A percentile compares a stretch with the other conserved stretches of the same genome.
Evolutionary conservation across 2,329 filamentous ascomycete genomes (phyloP).

Genomic region (Dothideomycetes sp.): DNA sequence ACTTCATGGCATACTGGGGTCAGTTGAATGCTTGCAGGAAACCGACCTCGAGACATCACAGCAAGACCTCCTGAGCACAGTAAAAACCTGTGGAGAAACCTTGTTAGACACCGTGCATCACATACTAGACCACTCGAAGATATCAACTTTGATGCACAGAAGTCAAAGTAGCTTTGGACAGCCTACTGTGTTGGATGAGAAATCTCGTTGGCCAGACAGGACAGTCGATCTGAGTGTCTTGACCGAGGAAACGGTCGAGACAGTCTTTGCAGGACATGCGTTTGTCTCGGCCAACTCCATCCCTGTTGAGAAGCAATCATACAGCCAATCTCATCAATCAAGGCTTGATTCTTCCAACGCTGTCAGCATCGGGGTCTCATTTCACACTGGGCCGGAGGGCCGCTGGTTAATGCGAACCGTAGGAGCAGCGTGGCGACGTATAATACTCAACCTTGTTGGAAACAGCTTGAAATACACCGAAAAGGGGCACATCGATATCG

Average conservation of each 20-base stretch:
- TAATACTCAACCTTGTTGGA: conserved; percentile 12
- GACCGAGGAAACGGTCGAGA: conserved; percentile 45
- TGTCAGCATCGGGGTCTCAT: conserved; percentile 1
- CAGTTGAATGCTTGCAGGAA: conserved; percentile 36
- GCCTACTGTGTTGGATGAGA: too few relatives aligned
- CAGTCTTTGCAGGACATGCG: conserved; percentile 23
- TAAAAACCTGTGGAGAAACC: conserved; percentile 36
- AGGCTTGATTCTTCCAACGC: conserved; percentile 9
- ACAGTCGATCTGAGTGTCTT: conserved; percentile 33
- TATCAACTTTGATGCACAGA: too few relatives aligned
- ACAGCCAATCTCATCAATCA: too few relatives aligned
- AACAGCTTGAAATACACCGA: conserved; percentile 13
- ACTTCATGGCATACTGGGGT: conserved; percentile 36
- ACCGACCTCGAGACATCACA: conserved; percentile 28
- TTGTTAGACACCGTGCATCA: conserved; percentile 37
- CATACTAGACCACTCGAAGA: conserved; percentile 32
- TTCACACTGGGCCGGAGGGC: conserved; percentile 17
- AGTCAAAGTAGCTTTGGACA: too few relatives aligned
- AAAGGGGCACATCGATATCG: conserved; percentile 14
- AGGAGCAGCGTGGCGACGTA: conserved; percentile 15
- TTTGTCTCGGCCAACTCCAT: conserved; percentile 5
- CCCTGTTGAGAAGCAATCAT: conserved; percentile 3
- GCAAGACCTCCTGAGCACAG: conserved; percentile 31
- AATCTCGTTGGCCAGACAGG: too few relatives aligned
- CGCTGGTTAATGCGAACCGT: conserved; percentile 35